Evolutionary conservation across 192 early-diverging fungal species (phyloP), one percentile per base, ranked within the genome.

Genomic region (Podila horticola): DNA sequence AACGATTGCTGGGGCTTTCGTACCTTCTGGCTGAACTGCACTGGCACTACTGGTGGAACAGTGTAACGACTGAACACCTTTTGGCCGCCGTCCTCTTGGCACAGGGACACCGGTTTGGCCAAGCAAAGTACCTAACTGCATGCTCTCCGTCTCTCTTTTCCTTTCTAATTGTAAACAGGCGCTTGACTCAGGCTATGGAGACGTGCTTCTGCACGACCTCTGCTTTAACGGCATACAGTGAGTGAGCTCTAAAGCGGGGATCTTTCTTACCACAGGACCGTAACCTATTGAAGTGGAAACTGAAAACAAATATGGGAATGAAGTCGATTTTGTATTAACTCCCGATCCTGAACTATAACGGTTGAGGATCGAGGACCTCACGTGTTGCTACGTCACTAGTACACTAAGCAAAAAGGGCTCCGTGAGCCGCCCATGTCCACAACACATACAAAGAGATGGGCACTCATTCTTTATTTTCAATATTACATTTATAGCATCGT

Each of bases 111-210:
- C 58, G 26, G n/a, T 60, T 60, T 60, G 30, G 28, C 30, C n/a
- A 30, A 15, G 12, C 24, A 60, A 17, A 29, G 58, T 5, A 60
- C 13, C 58, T 24, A 60, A 60, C 0, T 60, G 30, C 13, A 13
- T 60, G 33, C 28, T 29, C 28, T 19, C 30, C 58, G 15, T 9
- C 58, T 60, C 11, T 29, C 24, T 60, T 0, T 57, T 30, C 30
- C 58, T 60, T 60, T 60, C 24, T 29, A 17, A 60, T 60, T 60
- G 28, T 24, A 60, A 60, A 60, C 58, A 60, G 58, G 28, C 26
- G 22, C 30, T 1, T 60, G 30, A 60, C 58, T 13, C 5, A 29
- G 28, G 58, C 30, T 26, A 60, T 60, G 15, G 2, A 24, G 13
- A 24, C 8, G 28, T 60, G 58, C 58, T 33, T 60, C 22, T 60